phyloP scores from a whole-genome alignment of 768 basidiomycete species.

The Boletus rubropictus region DNA sequence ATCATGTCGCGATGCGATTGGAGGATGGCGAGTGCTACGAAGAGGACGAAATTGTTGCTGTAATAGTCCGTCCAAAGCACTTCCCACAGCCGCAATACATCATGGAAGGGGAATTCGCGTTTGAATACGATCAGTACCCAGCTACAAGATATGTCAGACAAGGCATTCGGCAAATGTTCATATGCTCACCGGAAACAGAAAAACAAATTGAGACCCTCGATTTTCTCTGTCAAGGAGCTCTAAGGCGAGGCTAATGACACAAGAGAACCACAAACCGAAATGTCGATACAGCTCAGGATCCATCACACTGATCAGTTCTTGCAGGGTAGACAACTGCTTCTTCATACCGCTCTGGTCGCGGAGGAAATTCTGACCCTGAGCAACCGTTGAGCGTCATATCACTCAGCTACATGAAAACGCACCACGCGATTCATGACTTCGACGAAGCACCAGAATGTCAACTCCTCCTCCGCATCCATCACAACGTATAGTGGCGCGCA shows the following conservation, averaged over 20 bases:
- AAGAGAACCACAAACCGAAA: slow-evolving; percentile 46
- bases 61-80: slow-evolving; percentile 91
- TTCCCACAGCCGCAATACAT: slow-evolving; percentile 90
- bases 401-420: slow-evolving; percentile 22
- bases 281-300: slow-evolving; percentile 94
- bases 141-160: slow-evolving; percentile 33
- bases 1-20: slow-evolving; percentile 96
- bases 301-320: slow-evolving; percentile 88
- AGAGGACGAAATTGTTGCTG: slow-evolving; percentile 82
- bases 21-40: slow-evolving; percentile 88
- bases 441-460: slow-evolving; percentile 96
- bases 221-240: slow-evolving; percentile 54
- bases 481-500: slow-evolving; percentile 92
- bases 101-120: slow-evolving; percentile 91
- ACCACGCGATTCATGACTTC: slow-evolving; percentile 96
- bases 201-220: slow-evolving; percentile 88
- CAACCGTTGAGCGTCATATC: slow-evolving; percentile 3
- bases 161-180: neutral
- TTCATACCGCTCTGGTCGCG: slow-evolving; percentile 99
- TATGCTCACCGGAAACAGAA: slow-evolving; percentile 88
- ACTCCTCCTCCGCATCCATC: slow-evolving; percentile 79
- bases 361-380: slow-evolving; percentile 88
- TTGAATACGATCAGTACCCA: slow-evolving; percentile 95
- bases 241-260: neutral
- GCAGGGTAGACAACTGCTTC: slow-evolving; percentile 81